A percentile compares a stretch with the other conserved stretches of the same genome.
Evolutionary conservation across 1,284 basidiomycete species (phyloP).

Genomic region (Tilletia caries): DNA sequence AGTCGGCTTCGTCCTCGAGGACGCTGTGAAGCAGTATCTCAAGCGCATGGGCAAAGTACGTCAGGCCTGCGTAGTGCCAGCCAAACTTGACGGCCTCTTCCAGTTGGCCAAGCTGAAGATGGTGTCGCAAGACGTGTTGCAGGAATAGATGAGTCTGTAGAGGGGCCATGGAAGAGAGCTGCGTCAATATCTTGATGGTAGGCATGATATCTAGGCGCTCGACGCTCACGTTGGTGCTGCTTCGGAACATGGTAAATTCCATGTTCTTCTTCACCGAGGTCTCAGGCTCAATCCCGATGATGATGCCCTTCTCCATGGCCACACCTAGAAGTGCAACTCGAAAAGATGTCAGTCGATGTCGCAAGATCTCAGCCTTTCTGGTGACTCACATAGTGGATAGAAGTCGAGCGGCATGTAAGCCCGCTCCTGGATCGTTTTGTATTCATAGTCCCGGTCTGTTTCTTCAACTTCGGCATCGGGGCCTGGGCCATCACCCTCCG

Average conservation of each 20-base stretch:
- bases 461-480: conserved; percentile 56
- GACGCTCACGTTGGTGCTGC: conserved; percentile 74
- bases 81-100: conserved; percentile 74
- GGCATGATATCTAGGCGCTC: background rate
- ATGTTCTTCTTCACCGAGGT: conserved; percentile 71
- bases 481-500: background rate
- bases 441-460: conserved; percentile 48
- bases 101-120: conserved; percentile 60
- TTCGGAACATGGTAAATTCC: conserved; percentile 86
- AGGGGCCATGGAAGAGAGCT: background rate
- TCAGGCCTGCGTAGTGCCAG: conserved; percentile 76
- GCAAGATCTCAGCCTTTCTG: background rate
- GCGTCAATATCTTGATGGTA: background rate
- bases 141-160: conserved; percentile 84
- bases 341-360: background rate
- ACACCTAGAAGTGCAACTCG: conserved; percentile 58
- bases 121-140: conserved; percentile 81
- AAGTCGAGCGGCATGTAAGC: conserved; percentile 86
- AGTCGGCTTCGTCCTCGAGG: conserved; percentile 77
- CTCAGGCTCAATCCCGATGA: conserved; percentile 92
- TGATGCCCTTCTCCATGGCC: conserved; percentile 96
- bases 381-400: conserved; percentile 80
- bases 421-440: conserved; percentile 79
- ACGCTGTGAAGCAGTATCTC: conserved; percentile 92
- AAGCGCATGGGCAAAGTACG: conserved; percentile 89